A percentile compares a stretch with the other conserved stretches of the same genome.
phyloP scores from a whole-genome alignment of 345 rosid genomes.

The Hirschfeldia incana region DNA sequence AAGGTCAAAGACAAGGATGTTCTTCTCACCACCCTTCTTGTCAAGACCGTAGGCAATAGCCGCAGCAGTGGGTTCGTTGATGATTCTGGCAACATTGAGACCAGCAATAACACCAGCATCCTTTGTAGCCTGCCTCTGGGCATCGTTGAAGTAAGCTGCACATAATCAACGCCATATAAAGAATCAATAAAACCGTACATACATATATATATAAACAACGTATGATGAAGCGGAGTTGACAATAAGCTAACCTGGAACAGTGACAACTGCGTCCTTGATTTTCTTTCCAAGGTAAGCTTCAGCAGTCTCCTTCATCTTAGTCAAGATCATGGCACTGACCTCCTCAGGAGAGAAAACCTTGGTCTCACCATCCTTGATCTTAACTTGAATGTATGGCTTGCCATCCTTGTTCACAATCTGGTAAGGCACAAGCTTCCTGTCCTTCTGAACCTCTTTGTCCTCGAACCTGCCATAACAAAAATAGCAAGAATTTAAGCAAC shows the following conservation, averaged over 20 bases:
- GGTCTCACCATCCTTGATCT: slow-evolving; percentile 90
- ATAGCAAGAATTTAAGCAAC: background rate
- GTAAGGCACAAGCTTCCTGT: slow-evolving; percentile 88
- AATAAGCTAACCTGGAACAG: slow-evolving; percentile 64
- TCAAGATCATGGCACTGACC: slow-evolving; percentile 87
- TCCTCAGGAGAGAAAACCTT: slow-evolving; percentile 98
- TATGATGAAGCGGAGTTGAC: background rate
- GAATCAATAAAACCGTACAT: background rate
- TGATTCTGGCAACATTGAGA: slow-evolving; percentile 92
- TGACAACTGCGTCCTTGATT: slow-evolving; percentile 96
- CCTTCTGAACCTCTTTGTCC: slow-evolving; percentile 93
- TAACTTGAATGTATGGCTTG: slow-evolving; percentile 89
- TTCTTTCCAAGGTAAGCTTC: slow-evolving; percentile 99
- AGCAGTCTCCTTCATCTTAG: slow-evolving; percentile 97
- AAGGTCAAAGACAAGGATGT: slow-evolving; percentile 96
- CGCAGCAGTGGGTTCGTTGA: slow-evolving; percentile 98
- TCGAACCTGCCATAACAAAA: slow-evolving; percentile 54
- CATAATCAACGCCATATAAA: background rate
- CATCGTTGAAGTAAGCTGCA: slow-evolving; percentile 94
- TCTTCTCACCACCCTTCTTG: slow-evolving; percentile 97
- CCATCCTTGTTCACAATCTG: slow-evolving; percentile 92
- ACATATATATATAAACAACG: background rate
- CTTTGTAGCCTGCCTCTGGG: slow-evolving; percentile 98
- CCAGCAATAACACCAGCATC: slow-evolving; percentile 97
- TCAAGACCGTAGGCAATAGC: slow-evolving; percentile 97